These are phyloP conservation scores for Pharnaceum exiguum DNA, from an alignment of 148 eudicot genomes.

Conservation along the genomic window DNA sequence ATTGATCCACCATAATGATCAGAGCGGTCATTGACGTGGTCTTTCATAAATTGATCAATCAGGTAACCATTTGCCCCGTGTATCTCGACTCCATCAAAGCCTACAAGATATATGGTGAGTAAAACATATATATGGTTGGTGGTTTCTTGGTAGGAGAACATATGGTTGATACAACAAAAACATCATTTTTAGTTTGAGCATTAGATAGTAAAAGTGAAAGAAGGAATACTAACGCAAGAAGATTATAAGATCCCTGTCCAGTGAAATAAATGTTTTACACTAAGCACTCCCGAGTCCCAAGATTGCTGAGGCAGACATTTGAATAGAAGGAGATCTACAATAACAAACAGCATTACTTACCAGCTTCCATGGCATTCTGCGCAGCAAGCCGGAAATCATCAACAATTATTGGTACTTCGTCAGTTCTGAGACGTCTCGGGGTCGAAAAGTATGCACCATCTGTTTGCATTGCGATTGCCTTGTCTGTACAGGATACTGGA, in stretches of 20 bases:
- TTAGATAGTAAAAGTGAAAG: not conserved
- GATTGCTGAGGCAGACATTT: no score
- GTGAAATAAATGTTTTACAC: no score
- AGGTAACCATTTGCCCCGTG: conserved; percentile 47
- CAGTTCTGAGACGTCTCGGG: conserved; percentile 32
- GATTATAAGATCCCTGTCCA: no score
- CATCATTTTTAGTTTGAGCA: no score
- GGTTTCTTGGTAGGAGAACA: not conserved
- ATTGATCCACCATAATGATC: conserved; percentile 36
- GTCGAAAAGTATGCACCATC: conserved; percentile 21
- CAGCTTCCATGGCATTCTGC: conserved; percentile 45
- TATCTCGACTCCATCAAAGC: conserved; percentile 45
- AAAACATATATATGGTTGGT: no score
- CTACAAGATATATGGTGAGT: not conserved
- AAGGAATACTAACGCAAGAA: not conserved
- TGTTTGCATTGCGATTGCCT: conserved; percentile 24
- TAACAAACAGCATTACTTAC: conserved; percentile 13
- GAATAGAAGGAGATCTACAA: not conserved
- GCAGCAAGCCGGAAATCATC: conserved; percentile 45
- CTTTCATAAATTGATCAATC: conserved; percentile 39
- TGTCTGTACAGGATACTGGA: conserved; percentile 43
- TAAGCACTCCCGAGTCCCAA: no score
- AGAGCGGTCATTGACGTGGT: conserved; percentile 32
- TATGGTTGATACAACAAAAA: no score
- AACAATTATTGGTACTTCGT: conserved; percentile 31